phyloP scores from a whole-genome alignment of 495 filamentous ascomycete genomes.

The Penicillium coffeae region DNA sequence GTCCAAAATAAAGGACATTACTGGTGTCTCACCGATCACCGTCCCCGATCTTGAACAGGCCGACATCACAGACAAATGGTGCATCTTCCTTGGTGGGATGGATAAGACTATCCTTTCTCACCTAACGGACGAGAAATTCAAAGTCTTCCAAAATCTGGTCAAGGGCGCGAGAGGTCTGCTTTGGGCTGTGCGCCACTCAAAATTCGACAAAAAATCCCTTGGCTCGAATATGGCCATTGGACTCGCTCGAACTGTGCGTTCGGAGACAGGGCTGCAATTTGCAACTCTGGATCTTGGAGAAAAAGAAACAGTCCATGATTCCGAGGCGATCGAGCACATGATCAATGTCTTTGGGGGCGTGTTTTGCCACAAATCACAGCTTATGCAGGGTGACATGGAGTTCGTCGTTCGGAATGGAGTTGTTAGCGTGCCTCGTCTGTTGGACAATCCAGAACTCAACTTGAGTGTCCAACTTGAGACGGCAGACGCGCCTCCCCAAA shows the following conservation, averaged over 20 bases:
- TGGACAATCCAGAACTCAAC: slow-evolving; percentile 27
- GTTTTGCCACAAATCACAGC: slow-evolving; percentile 20
- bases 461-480: slow-evolving; percentile 23
- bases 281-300: slow-evolving; percentile 27
- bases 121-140: slow-evolving; percentile 18
- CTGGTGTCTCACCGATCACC: slow-evolving; percentile 6
- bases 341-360: slow-evolving; percentile 23
- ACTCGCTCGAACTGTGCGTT: slow-evolving; percentile 30
- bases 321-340: slow-evolving; percentile 15
- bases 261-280: slow-evolving; percentile 28
- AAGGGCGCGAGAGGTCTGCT: slow-evolving; percentile 22
- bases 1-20: slow-evolving; percentile 9
- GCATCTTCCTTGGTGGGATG: slow-evolving; percentile 30
- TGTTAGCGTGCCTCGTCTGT: slow-evolving; percentile 25
- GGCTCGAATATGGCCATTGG: slow-evolving; percentile 28
- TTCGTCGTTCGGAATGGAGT: slow-evolving; percentile 24
- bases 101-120: slow-evolving; percentile 20
- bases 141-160: slow-evolving; percentile 21
- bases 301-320: slow-evolving; percentile 10
- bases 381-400: slow-evolving; percentile 24
- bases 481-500: slow-evolving; percentile 15
- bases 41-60: slow-evolving; percentile 5
- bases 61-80: slow-evolving; percentile 26
- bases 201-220: slow-evolving; percentile 11
- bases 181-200: slow-evolving; percentile 23